Percentiles rank a stretch among this genome's conserved stretches.
Conservation (phyloP, 139 green algal species). For the Coccomyxa sp. region DNA sequence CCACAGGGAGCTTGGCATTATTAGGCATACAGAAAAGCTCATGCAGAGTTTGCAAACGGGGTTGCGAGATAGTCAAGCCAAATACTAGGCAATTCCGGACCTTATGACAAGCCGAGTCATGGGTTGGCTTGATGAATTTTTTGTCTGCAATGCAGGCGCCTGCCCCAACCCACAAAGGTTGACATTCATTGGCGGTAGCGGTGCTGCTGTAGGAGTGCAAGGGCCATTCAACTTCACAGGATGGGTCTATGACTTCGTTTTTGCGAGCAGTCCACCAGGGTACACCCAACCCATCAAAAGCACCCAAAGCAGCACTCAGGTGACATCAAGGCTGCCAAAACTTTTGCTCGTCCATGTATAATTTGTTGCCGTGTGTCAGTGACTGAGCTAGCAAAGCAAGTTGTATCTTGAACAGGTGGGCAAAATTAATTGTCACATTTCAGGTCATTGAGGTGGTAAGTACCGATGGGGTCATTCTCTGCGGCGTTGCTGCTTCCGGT, state of each 20-base stretch:
- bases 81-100: background rate
- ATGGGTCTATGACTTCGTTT: background rate
- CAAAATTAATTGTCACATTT: too few relatives aligned
- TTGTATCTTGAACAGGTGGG: too few relatives aligned
- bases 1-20: background rate
- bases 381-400: too few relatives aligned
- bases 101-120: background rate
- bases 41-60: too few relatives aligned
- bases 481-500: background rate
- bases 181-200: background rate
- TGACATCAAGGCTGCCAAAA: too few relatives aligned
- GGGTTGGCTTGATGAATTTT: too few relatives aligned
- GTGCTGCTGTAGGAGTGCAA: background rate
- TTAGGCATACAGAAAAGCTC: too few relatives aligned
- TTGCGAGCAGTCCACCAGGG: background rate
- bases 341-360: too few relatives aligned
- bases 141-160: too few relatives aligned
- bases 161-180: background rate
- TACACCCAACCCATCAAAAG: background rate
- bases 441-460: background rate
- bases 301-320: background rate
- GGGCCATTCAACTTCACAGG: background rate
- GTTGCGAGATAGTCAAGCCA: too few relatives aligned
- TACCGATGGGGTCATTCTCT: background rate
- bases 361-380: too few relatives aligned